These are phyloP conservation scores for Neoboletus magnificus DNA, from an alignment of 768 basidiomycete species.

Conservation along the genomic window DNA sequence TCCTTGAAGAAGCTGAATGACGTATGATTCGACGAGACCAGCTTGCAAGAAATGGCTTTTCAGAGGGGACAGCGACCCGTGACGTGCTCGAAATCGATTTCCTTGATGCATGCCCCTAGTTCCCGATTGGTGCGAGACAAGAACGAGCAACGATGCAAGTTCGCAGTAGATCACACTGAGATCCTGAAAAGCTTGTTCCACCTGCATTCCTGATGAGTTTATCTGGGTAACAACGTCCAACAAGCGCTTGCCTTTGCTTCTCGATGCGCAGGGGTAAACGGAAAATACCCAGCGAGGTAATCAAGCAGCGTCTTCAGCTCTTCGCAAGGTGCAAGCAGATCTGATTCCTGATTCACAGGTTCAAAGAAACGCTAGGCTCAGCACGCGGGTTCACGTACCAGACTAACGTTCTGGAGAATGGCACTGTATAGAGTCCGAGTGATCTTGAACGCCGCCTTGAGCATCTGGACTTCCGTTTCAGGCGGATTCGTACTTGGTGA, in stretches of 20 bases:
- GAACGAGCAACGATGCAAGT: conserved; percentile 60
- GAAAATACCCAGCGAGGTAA: conserved; percentile 83
- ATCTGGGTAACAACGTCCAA: not conserved
- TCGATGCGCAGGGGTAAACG: conserved; percentile 54
- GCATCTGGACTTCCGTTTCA: conserved; percentile 58
- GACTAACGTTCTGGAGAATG: conserved; percentile 46
- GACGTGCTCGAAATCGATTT: conserved; percentile 9
- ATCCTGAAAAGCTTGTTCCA: conserved; percentile 63
- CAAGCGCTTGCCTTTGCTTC: conserved; percentile 51
- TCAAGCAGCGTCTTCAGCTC: conserved; percentile 59
- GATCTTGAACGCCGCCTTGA: conserved; percentile 57
- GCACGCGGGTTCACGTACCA: conserved; percentile 21
- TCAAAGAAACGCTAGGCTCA: conserved; percentile 1
- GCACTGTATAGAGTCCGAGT: conserved; percentile 56
- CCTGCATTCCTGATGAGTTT: conserved; percentile 36
- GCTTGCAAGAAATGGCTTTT: conserved; percentile 35
- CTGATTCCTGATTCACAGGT: conserved; percentile 20
- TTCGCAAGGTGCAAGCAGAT: conserved; percentile 32
- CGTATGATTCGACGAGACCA: conserved; percentile 56
- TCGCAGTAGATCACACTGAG: conserved; percentile 79
- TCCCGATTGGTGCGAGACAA: conserved; percentile 29
- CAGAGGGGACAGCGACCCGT: conserved; percentile 18
- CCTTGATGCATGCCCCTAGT: conserved; percentile 3
- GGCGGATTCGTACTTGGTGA: conserved; percentile 57
- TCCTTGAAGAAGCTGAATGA: conserved; percentile 55